Conservation (phyloP, 2,329 filamentous ascomycete genomes). For the Colletotrichum limetticola region DNA sequence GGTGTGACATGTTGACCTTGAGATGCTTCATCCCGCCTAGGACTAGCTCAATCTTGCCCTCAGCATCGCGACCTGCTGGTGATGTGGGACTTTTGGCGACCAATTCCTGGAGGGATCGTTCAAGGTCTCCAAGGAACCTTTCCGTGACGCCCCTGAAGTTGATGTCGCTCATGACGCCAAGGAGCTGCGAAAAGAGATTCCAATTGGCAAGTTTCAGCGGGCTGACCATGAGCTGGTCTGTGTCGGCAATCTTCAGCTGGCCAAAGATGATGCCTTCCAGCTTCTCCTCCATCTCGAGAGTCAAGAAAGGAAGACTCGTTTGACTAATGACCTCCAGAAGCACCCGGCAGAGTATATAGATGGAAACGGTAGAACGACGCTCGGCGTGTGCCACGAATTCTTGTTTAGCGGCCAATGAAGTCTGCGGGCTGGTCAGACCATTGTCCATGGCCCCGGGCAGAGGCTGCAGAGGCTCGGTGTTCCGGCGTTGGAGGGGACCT, state of each 20-base stretch:
- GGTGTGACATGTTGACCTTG: slow-evolving; percentile 77
- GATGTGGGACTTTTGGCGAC: slow-evolving; percentile 73
- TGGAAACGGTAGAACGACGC: slow-evolving; percentile 90
- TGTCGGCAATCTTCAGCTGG: slow-evolving; percentile 90
- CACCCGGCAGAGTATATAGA: slow-evolving; percentile 94
- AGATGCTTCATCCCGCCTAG: slow-evolving; percentile 93
- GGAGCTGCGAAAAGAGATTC: slow-evolving; percentile 90
- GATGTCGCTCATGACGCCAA: slow-evolving; percentile 96
- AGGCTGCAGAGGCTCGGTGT: slow-evolving; percentile 76
- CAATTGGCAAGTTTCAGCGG: slow-evolving; percentile 92
- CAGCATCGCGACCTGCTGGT: slow-evolving; percentile 70
- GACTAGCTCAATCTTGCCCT: slow-evolving; percentile 87
- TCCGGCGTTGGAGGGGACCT: slow-evolving; percentile 71
- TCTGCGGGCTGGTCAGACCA: slow-evolving; percentile 42
- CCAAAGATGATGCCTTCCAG: slow-evolving; percentile 95
- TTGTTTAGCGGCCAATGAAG: slow-evolving; percentile 64
- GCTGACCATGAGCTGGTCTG: slow-evolving; percentile 81
- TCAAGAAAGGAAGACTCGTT: slow-evolving; percentile 84
- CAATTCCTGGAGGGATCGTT: slow-evolving; percentile 80
- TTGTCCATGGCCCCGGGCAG: slow-evolving; percentile 43
- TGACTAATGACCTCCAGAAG: slow-evolving; percentile 94
- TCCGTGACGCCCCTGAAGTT: slow-evolving; percentile 88
- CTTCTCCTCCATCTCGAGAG: slow-evolving; percentile 91
- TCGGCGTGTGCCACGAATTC: slow-evolving; percentile 84
- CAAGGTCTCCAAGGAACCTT: slow-evolving; percentile 84